A percentile compares a stretch with the other conserved stretches of the same genome.
Conservation (phyloP, 75 land plant genomes). For the Picea glauca region DNA sequence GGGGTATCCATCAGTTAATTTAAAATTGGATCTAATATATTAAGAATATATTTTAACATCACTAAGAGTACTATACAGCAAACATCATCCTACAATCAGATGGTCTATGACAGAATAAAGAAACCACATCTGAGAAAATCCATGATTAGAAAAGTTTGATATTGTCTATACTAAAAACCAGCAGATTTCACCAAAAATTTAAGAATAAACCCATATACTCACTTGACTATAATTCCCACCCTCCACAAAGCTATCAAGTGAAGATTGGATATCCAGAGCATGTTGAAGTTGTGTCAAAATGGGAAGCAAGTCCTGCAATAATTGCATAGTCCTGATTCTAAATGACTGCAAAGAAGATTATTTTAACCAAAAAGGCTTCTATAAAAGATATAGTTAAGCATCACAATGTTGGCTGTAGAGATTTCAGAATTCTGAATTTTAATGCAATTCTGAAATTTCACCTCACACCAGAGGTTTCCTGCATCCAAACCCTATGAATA, state of each 20-base stretch:
- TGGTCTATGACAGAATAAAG: not conserved
- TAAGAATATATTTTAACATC: not conserved
- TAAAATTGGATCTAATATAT: not conserved
- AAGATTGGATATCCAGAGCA: conserved; percentile 65
- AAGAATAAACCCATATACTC: conserved; percentile 2
- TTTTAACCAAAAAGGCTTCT: not conserved
- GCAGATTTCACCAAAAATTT: not conserved
- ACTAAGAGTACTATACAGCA: not conserved
- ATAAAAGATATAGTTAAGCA: not conserved
- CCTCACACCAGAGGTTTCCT: too few relatives aligned
- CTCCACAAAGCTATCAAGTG: conserved; percentile 70
- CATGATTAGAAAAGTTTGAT: not conserved
- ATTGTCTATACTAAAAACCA: not conserved
- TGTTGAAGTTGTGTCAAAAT: conserved; percentile 75
- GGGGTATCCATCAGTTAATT: too few relatives aligned
- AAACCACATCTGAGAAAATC: not conserved
- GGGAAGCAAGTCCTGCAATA: conserved; percentile 87
- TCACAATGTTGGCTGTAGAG: not conserved
- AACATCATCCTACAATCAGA: not conserved
- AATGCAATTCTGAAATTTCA: too few relatives aligned
- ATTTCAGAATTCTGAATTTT: too few relatives aligned
- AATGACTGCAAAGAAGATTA: not conserved
- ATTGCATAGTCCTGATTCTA: not conserved
- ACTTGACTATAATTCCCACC: conserved; percentile 84
- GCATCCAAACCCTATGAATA: too few relatives aligned